A percentile compares a stretch with the other conserved stretches of the same genome.
phyloP scores from a whole-genome alignment of 768 basidiomycete species.

The Phlebiopsis flavidoalba region DNA sequence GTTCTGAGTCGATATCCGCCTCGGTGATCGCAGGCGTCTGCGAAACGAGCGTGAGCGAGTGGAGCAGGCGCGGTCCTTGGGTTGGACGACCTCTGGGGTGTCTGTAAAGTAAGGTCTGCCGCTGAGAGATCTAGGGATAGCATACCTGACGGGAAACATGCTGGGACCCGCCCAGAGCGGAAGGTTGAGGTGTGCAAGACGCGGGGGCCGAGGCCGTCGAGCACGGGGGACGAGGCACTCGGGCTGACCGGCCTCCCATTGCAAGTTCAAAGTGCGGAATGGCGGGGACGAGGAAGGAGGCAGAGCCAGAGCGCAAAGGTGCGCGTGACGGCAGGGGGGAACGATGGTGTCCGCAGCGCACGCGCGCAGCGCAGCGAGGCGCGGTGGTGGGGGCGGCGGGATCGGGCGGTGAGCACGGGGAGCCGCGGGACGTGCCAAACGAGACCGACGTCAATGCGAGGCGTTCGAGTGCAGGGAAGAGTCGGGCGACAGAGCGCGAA shows the following conservation, averaged over 20 bases:
- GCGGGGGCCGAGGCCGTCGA: not conserved
- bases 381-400: not conserved
- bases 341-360: not conserved
- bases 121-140: not conserved
- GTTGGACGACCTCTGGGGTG: not conserved
- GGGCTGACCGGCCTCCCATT: not conserved
- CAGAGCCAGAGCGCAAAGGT: constrained; percentile 2
- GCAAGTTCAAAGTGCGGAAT: not conserved
- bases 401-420: not conserved
- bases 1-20: not conserved
- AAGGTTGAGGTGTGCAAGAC: not conserved
- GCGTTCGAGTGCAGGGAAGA: constrained; percentile 5
- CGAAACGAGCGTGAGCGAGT: not conserved
- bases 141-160: not conserved
- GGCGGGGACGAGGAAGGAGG: not conserved
- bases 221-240: not conserved
- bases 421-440: constrained; percentile 2
- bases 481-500: constrained; percentile 1
- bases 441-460: not conserved
- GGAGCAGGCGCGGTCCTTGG: not conserved
- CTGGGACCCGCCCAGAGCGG: not conserved
- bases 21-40: not conserved
- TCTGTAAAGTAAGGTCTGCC: not conserved
- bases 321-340: not conserved
- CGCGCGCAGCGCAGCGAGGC: not conserved